These are phyloP conservation scores for Coemansia sp. DNA, from an alignment of 192 early-diverging fungal species.

Conservation along the genomic window DNA sequence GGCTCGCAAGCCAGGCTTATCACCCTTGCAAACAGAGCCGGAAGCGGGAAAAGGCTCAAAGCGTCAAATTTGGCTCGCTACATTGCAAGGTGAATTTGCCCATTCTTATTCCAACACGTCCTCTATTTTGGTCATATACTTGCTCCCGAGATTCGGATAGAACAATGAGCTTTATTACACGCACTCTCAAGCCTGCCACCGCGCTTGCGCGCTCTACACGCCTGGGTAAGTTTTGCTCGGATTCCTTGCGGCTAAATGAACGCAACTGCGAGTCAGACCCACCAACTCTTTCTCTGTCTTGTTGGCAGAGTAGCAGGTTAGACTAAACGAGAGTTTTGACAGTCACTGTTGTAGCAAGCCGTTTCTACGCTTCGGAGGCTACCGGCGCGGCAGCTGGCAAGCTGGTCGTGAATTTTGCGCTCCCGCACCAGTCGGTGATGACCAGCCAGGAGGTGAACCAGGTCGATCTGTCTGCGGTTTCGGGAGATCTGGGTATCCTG, in stretches of 20 bases:
- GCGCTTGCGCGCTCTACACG: conserved; percentile 24
- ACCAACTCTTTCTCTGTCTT: too few relatives aligned
- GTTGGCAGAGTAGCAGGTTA: too few relatives aligned
- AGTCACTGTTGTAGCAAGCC: conserved; percentile 41
- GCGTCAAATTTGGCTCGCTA: not conserved
- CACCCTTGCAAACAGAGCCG: not conserved
- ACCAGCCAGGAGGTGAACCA: conserved; percentile 75
- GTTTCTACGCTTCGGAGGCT: conserved; percentile 85
- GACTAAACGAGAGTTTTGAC: not conserved
- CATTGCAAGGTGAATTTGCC: not conserved
- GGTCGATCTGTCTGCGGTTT: conserved; percentile 89
- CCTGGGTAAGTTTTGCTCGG: conserved; percentile 30
- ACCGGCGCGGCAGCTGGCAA: conserved; percentile 59
- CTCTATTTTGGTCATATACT: not conserved
- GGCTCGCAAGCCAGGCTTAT: not conserved
- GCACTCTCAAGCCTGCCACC: conserved; percentile 39
- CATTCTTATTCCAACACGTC: not conserved
- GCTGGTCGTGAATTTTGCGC: conserved; percentile 84
- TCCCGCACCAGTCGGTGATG: conserved; percentile 87
- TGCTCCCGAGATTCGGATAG: not conserved
- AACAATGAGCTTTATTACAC: conserved; percentile 43
- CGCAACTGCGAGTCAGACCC: not conserved
- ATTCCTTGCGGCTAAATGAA: not conserved
- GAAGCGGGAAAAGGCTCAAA: not conserved
- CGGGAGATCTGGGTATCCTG: conserved; percentile 97